These are phyloP conservation scores for Suillus paluster DNA, from an alignment of 768 basidiomycete species.

Conservation along the genomic window DNA sequence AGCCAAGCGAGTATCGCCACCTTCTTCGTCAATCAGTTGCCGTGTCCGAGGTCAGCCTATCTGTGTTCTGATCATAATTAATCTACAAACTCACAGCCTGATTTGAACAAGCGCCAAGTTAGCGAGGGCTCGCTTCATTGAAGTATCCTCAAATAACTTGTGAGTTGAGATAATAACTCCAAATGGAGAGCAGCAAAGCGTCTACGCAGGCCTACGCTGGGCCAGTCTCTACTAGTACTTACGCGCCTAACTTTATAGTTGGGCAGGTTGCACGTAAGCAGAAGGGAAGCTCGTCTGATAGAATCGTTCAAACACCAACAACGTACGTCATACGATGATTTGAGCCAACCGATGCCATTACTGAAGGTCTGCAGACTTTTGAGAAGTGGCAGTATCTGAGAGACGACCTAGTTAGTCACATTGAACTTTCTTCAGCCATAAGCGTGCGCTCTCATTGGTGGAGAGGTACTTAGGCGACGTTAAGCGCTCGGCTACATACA, in stretches of 20 bases:
- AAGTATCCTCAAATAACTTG: neutral
- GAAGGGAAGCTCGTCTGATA: neutral
- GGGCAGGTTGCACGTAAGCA: neutral
- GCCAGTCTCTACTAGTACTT: no score
- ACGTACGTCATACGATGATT: neutral
- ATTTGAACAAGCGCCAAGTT: neutral
- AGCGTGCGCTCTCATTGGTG: no score
- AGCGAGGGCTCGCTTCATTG: neutral
- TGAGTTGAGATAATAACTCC: neutral
- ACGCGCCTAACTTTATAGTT: neutral
- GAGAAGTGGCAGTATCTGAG: neutral
- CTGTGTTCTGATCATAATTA: constrained; percentile 5
- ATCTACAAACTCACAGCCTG: neutral
- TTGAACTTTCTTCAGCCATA: no score
- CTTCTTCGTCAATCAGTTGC: constrained; percentile 3
- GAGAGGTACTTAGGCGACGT: no score
- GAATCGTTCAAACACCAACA: constrained; percentile 1
- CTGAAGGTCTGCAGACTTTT: neutral
- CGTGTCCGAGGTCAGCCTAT: neutral
- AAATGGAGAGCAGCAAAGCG: neutral
- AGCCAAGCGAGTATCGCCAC: neutral
- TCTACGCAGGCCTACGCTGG: no score
- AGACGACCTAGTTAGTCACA: no score
- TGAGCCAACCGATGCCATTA: no score
- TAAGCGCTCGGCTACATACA: no score